Conservation (phyloP, 805 yeast genomes). For the Vanderwaltozyma polyspora region DNA sequence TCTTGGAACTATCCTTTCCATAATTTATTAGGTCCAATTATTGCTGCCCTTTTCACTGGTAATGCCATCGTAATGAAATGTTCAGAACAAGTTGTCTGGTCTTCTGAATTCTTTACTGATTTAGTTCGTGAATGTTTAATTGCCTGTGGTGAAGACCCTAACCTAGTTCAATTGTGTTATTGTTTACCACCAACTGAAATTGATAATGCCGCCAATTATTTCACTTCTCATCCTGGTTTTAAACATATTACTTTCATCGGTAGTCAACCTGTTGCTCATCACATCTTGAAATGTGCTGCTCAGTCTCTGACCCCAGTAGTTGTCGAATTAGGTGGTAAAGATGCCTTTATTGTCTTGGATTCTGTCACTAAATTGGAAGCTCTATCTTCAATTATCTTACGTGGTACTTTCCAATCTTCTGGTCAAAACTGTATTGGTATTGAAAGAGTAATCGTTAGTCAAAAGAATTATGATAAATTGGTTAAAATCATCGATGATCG, state of each 20-base stretch:
- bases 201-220: slow-evolving; percentile 52
- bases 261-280: slow-evolving; percentile 87
- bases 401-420: slow-evolving; percentile 94
- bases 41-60: slow-evolving; percentile 83
- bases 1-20: slow-evolving; percentile 99
- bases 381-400: slow-evolving; percentile 69
- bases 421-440: slow-evolving; percentile 98
- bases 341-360: slow-evolving; percentile 78
- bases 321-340: slow-evolving; percentile 95
- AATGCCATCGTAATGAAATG: slow-evolving; percentile 87
- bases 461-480: slow-evolving; percentile 52
- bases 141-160: slow-evolving; percentile 65
- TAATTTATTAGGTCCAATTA: slow-evolving; percentile 83
- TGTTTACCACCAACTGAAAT: slow-evolving; percentile 58
- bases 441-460: slow-evolving; percentile 81
- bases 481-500: slow-evolving; percentile 46
- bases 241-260: slow-evolving; percentile 93
- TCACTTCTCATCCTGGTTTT: slow-evolving; percentile 73
- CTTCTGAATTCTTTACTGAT: slow-evolving; percentile 66
- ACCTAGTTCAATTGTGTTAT: slow-evolving; percentile 76
- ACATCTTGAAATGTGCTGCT: slow-evolving; percentile 74
- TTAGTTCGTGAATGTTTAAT: slow-evolving; percentile 62
- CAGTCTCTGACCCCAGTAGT: slow-evolving; percentile 87
- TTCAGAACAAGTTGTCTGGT: slow-evolving; percentile 94
- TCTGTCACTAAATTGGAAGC: slow-evolving; percentile 45